Base-by-base conservation (phyloP, 179 eudicot genomes). In the Amaranthus tricolor region DNA sequence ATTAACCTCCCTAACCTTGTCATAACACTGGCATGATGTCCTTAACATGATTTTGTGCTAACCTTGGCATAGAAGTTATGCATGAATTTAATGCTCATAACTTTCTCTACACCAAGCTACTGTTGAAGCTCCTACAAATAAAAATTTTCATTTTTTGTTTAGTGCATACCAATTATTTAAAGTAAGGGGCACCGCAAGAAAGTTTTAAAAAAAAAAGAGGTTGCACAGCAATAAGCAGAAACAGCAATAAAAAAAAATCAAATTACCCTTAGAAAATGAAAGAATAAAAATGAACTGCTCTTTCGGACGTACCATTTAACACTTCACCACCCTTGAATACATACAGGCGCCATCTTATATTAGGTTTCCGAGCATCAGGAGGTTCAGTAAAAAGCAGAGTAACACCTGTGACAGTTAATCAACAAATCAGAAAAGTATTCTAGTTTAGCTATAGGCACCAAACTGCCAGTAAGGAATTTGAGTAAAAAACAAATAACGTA, bases 281-380 rank as follows among this genome's bases (percentile, higher is more conserved):
- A 73, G 53, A 68, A 44, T 44, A 73, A n/a, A n/a, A 65, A 49
- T 12, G 31, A 72, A 52, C 20, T 50, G 54, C 53, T 53, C 53
- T 12, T 72, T n/a, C 67, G 12, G 61, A 62, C 84, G 51, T 84
- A 93, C 98, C 99, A 81, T 91, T 88, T 70, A 95, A 86, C 76
- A 86, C 88, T 79, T 95, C 99, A 62, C 98, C 97, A 70, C 79
- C 91, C 88, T 93, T 95, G 81, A 95, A 95, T 75, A 95, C 97
- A 87, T 93, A 95, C 66, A 95, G 78, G 70, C 99, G 89, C 99
- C 97, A 95, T 81, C 97, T 93, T 70, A 87, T 62, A 77, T 82
- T 85, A 81, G 99, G 99, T 76, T 90, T 93, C 64, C 89, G 89
- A 77, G 97, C 93, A 79, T 95, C 99, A 47, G 96, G 91, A 74